Base-by-base conservation (phyloP, 345 rosid species). In the Salix caprea region DNA sequence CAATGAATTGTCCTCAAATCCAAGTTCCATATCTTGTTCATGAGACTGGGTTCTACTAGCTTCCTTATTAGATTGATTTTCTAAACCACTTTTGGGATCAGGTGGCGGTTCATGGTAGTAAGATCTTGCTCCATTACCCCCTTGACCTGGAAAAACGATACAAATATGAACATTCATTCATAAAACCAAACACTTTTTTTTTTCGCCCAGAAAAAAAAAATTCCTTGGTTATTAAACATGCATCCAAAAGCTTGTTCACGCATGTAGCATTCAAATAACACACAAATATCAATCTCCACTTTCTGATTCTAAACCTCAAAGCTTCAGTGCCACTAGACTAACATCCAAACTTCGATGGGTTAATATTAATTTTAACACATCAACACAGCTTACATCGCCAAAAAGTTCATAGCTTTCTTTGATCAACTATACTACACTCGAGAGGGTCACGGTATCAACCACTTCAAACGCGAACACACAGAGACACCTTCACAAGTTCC, bases 21-120 rank as follows among this genome's bases (percentile, higher is more conserved):
- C 79, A 56, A 80, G 46, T 37, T 80, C 82, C 79, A 80, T 75
- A 48, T 75, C 79, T 75, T 80, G 76, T 36, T 75, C 79, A 7
- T 39, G 67, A 26, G 48, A 61, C 58, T 64, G 78, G 67, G n/a
- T 50, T 68, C 79, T 58, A 4, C 62, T 23, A 67, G 28, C 74
- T 37, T 76, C 74, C 60, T 69, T 76, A 26, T 65, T 65, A 21
- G 34, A 36, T 48, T 34, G 74, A 50, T 28, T 46, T 24, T 69
- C 78, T 15, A 64, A 36, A 58, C 60, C 74, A 54, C 70, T 14
- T 69, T 76, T 76, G 4, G 56, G 39, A 16, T 74, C 69, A 28
- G 58, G 40, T 18, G 68, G 36, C 28, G 26, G 76, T 15, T 69
- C 68, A 18, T 73, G 81, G 62, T 74, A 69, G 74, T 61, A 74